A percentile compares a stretch with the other conserved stretches of the same genome.
phyloP scores from a whole-genome alignment of 2,329 filamentous ascomycete species.

The Esteya vermicola region DNA sequence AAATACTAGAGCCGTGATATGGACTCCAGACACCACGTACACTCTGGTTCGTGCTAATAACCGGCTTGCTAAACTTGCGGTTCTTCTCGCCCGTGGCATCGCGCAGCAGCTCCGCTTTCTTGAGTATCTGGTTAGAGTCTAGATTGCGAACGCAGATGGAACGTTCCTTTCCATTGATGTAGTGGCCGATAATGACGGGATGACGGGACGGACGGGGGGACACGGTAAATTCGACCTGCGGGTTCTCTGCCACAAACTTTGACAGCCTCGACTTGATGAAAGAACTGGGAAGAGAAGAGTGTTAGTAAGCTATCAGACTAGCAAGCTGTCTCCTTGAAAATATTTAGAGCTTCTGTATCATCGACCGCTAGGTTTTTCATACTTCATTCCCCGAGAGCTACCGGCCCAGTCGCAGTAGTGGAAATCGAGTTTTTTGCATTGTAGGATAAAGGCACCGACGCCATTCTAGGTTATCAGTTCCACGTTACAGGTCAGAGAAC shows the following conservation, averaged over 20 bases:
- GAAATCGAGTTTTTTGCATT: slow-evolving; percentile 91
- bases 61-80: slow-evolving; percentile 46
- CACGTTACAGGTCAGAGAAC: background rate
- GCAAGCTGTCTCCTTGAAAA: background rate
- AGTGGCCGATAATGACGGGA: slow-evolving; percentile 77
- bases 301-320: background rate
- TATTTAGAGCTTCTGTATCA: too few relatives aligned
- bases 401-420: slow-evolving; percentile 96
- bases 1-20: slow-evolving; percentile 47
- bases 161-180: slow-evolving; percentile 81
- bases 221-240: slow-evolving; percentile 80
- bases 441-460: slow-evolving; percentile 89
- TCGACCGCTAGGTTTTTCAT: too few relatives aligned
- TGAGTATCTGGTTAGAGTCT: slow-evolving; percentile 62
- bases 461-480: slow-evolving; percentile 54
- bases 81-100: slow-evolving; percentile 66
- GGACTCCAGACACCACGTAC: slow-evolving; percentile 60
- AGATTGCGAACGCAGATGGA: slow-evolving; percentile 82
- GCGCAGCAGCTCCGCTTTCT: slow-evolving; percentile 62
- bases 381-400: slow-evolving; percentile 93
- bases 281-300: slow-evolving; percentile 36
- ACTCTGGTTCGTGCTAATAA: slow-evolving; percentile 48
- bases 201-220: slow-evolving; percentile 83
- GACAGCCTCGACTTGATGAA: slow-evolving; percentile 70
- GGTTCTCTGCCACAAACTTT: slow-evolving; percentile 66